Conservation (phyloP, 2,329 filamentous ascomycete species). For the Colletotrichum truncatum region DNA sequence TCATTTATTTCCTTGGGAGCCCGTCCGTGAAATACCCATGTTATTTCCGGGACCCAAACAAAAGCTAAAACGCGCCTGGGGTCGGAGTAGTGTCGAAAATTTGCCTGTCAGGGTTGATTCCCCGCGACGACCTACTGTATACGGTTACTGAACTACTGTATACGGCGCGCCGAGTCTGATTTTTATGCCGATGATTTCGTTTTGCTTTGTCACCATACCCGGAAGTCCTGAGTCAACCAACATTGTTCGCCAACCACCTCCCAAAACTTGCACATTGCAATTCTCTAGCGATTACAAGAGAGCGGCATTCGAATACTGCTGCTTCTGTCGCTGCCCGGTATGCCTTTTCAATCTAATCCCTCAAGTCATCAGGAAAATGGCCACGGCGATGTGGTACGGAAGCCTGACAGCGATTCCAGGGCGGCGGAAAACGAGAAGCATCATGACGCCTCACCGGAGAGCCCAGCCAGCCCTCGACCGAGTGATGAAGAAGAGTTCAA, state of each 20-base stretch:
- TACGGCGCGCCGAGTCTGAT: background rate
- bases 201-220: background rate
- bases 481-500: constrained; percentile 44
- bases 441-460: background rate
- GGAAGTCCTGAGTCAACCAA: background rate
- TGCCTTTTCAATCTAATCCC: constrained; percentile 13
- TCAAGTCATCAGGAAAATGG: constrained; percentile 4
- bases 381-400: constrained; percentile 21
- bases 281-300: background rate
- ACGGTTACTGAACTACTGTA: background rate
- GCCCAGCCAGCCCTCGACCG: background rate
- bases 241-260: background rate
- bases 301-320: background rate
- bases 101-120: background rate
- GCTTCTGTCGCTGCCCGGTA: constrained; percentile 14
- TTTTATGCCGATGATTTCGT: background rate
- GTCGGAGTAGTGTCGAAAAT: background rate
- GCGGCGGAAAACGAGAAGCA: constrained; percentile 14
- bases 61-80: background rate
- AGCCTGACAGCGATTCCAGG: constrained; percentile 25
- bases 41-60: constrained; percentile 1
- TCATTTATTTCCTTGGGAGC: background rate
- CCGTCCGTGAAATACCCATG: background rate
- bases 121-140: background rate
- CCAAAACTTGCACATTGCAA: background rate